phyloP scores from a whole-genome alignment of 768 basidiomycete genomes.

The Xerocomellus chrysenteron region DNA sequence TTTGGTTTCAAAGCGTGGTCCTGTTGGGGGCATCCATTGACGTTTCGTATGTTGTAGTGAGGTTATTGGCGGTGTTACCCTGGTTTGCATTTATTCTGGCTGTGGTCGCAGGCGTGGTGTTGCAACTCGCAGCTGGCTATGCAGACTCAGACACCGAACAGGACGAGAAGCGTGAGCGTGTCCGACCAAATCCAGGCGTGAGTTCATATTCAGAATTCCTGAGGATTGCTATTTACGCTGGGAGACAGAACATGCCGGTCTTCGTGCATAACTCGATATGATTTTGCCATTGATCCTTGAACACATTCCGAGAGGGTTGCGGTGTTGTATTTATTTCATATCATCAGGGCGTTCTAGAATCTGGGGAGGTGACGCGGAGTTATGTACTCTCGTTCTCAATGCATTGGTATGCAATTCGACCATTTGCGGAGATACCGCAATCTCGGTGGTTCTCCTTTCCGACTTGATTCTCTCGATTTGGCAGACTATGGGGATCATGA shows the following conservation, averaged over 20 bases:
- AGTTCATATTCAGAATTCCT: not conserved
- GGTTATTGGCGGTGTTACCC: conserved; percentile 47
- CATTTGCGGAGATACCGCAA: not conserved
- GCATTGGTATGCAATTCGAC: not conserved
- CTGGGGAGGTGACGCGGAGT: too few relatives aligned
- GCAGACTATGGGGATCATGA: not conserved
- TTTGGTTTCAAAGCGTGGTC: not conserved
- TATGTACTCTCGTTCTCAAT: not conserved
- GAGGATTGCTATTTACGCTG: not conserved
- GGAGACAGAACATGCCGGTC: not conserved
- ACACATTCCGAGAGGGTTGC: not conserved
- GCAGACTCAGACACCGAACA: not conserved
- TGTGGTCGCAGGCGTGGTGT: conserved; percentile 35
- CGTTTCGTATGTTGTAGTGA: conserved; percentile 36
- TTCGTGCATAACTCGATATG: too few relatives aligned
- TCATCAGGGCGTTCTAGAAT: not conserved
- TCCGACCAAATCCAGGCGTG: not conserved
- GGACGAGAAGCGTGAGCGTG: not conserved
- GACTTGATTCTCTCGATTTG: too few relatives aligned
- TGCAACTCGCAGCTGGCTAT: conserved; percentile 32
- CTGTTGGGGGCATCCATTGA: not conserved
- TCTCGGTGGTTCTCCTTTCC: not conserved
- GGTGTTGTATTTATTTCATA: not conserved
- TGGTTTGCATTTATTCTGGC: conserved; percentile 51
- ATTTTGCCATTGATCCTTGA: not conserved